These are phyloP conservation scores for Penicillium diatomitis DNA, from an alignment of 495 filamentous ascomycete genomes.

Conservation along the genomic window DNA sequence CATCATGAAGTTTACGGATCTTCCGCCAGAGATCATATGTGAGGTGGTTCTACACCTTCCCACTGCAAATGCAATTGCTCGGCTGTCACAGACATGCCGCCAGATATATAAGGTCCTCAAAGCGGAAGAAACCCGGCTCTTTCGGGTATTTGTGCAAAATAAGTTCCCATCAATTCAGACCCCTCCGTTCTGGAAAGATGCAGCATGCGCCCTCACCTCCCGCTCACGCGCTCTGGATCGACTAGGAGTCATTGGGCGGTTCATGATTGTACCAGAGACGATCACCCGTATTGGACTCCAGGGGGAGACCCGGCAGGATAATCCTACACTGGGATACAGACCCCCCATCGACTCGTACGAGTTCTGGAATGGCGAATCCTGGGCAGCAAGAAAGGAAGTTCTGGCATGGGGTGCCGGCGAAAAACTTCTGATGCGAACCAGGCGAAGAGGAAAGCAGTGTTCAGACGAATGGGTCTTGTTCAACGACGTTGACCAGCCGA, in stretches of 20 bases:
- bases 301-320: slow-evolving; percentile 24
- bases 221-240: slow-evolving; percentile 51
- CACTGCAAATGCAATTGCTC: slow-evolving; percentile 37
- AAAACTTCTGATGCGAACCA: slow-evolving; percentile 42
- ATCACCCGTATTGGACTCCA: slow-evolving; percentile 22
- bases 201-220: slow-evolving; percentile 46
- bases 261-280: slow-evolving; percentile 34
- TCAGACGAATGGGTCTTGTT: slow-evolving; percentile 41
- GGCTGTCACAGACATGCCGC: slow-evolving; percentile 42
- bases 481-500: slow-evolving; percentile 38
- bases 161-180: slow-evolving; percentile 40
- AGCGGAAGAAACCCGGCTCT: slow-evolving; percentile 48
- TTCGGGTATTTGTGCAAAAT: slow-evolving; percentile 41
- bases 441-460: slow-evolving; percentile 14
- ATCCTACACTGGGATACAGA: slow-evolving; percentile 55
- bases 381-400: slow-evolving; percentile 47
- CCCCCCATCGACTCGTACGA: slow-evolving; percentile 56
- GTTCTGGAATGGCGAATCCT: slow-evolving; percentile 38
- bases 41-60: slow-evolving; percentile 46
- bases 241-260: slow-evolving; percentile 47
- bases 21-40: slow-evolving; percentile 55
- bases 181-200: slow-evolving; percentile 41
- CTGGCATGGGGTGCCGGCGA: slow-evolving; percentile 55
- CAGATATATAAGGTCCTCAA: slow-evolving; percentile 40
- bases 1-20: slow-evolving; percentile 32